These are phyloP conservation scores for Microcyclosporella mali DNA, from an alignment of 2,329 filamentous ascomycete genomes.

Conservation along the genomic window DNA sequence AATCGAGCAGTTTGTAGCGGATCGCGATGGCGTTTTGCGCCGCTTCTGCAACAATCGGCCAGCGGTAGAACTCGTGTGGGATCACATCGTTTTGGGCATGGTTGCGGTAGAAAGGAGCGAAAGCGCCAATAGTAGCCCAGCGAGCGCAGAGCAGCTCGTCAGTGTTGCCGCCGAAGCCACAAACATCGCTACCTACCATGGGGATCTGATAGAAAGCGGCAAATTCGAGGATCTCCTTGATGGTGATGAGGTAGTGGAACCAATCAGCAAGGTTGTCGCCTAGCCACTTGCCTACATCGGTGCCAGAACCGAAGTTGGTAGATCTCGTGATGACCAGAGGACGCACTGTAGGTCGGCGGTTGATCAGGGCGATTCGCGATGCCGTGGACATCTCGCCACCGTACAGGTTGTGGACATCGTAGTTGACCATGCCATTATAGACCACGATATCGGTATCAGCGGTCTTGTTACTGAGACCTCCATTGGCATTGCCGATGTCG, in stretches of 20 bases:
- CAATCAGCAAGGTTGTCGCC: slow-evolving; percentile 48
- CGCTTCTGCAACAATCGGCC: slow-evolving; percentile 56
- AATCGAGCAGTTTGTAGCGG: slow-evolving; percentile 72
- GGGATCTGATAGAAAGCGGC: slow-evolving; percentile 44
- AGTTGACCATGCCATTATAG: slow-evolving; percentile 60
- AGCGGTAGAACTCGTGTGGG: slow-evolving; percentile 69
- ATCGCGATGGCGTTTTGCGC: slow-evolving; percentile 63
- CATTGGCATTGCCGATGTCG: slow-evolving; percentile 56
- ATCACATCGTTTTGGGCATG: slow-evolving; percentile 54
- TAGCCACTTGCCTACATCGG: slow-evolving; percentile 55
- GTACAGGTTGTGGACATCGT: slow-evolving; percentile 73
- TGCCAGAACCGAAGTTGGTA: slow-evolving; percentile 67
- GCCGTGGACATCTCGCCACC: slow-evolving; percentile 67
- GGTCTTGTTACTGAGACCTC: slow-evolving; percentile 40
- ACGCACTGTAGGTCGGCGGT: slow-evolving; percentile 56
- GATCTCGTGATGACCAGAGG: slow-evolving; percentile 70
- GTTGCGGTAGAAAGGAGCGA: slow-evolving; percentile 70
- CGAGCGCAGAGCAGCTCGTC: slow-evolving; percentile 65
- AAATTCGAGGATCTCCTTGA: slow-evolving; percentile 41
- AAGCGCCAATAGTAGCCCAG: slow-evolving; percentile 69
- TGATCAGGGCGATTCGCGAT: slow-evolving; percentile 60
- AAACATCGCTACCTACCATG: slow-evolving; percentile 58
- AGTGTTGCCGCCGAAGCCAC: slow-evolving; percentile 64
- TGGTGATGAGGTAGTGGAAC: slow-evolving; percentile 40
- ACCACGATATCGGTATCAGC: slow-evolving; percentile 64